Evolutionary conservation across 768 basidiomycete species (phyloP), one percentile per base, ranked within the genome.

Genomic region (Boletus sp.): DNA sequence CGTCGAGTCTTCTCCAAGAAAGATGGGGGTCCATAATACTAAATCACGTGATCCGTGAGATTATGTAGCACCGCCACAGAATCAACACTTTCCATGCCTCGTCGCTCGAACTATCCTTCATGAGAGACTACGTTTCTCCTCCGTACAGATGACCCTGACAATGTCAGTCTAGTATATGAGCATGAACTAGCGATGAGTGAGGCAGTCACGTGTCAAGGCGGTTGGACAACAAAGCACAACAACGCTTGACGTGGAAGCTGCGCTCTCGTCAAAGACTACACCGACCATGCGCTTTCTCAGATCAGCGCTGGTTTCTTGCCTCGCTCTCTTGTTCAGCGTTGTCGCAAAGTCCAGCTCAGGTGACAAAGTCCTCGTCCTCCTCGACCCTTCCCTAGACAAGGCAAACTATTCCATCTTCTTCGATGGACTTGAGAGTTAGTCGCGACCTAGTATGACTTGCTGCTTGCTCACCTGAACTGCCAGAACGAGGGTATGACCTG

Each of bases 341-440:
- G 50, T 61, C 29, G 88, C 90, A 50, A 84, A 78, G 65, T 92
- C 91, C n/a, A 92, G 90, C 74, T 78, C 86, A 10, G 91, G 90
- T 14, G 80, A 88, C 72, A 87, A 85, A 29, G 89, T 97, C 17
- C 82, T 98, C 14, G 89, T 97, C 46, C 80, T 96, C 14, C 78
- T 96, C 35, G 93, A 98, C 69, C 82, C 86, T 1, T 77, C 76
- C 33, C 73, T 87, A n/a, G 78, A 83, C 65, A 81, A 80, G 70
- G 73, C 76, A 12, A 80, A 89, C 62, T 98, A 89, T 71, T 88
- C 89, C 10, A 75, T 86, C 65, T 96, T 97, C 81, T 95, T 92
- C 73, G 72, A 80, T 52, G 86, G 84, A 17, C 76, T 98, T 48
- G 79, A 83, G 77, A 83, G 94, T 95, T 52, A 47, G 79, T 67